Evolutionary conservation across 2,329 filamentous ascomycete genomes (phyloP).

Genomic region (Hypoxylon sp.): DNA sequence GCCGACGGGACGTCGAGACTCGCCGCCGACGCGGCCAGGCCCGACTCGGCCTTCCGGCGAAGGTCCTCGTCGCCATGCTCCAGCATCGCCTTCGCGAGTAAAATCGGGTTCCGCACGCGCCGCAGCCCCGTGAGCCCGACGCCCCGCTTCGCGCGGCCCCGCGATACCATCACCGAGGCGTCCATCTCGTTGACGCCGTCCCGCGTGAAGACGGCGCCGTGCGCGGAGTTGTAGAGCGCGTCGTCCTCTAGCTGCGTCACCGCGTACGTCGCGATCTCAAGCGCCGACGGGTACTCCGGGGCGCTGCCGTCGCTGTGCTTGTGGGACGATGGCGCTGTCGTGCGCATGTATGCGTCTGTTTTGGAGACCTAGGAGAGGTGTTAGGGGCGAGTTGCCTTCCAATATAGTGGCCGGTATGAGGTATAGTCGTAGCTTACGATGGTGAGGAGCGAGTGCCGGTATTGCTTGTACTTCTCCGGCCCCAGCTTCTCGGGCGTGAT

Average conservation of each 20-base stretch:
- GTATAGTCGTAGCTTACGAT: slow-evolving; percentile 61
- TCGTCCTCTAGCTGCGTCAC: slow-evolving; percentile 80
- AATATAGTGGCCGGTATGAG: too few species aligned
- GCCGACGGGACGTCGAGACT: slow-evolving; percentile 61
- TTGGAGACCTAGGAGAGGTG: slow-evolving; percentile 48
- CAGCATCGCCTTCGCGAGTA: slow-evolving; percentile 75
- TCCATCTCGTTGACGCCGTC: slow-evolving; percentile 87
- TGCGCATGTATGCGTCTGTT: slow-evolving; percentile 57
- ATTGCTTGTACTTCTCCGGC: slow-evolving; percentile 63
- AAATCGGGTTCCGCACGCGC: slow-evolving; percentile 80
- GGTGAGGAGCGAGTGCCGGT: slow-evolving; percentile 65
- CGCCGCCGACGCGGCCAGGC: slow-evolving; percentile 18
- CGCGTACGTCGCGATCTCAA: slow-evolving; percentile 78
- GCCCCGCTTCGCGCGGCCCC: slow-evolving; percentile 75
- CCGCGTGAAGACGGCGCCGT: slow-evolving; percentile 85
- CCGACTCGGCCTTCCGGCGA: slow-evolving; percentile 38
- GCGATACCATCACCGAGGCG: slow-evolving; percentile 84
- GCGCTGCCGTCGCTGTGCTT: slow-evolving; percentile 9
- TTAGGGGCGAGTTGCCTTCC: too few species aligned
- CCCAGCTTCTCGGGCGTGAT: slow-evolving; percentile 67
- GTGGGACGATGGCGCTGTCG: slow-evolving; percentile 34
- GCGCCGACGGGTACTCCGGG: slow-evolving; percentile 60
- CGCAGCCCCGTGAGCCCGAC: slow-evolving; percentile 78
- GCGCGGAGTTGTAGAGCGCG: slow-evolving; percentile 82
- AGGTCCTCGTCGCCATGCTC: slow-evolving; percentile 70